Conservation (phyloP, 202 grass and related monocot species). For the Bolboschoenoplectus hybrid region DNA sequence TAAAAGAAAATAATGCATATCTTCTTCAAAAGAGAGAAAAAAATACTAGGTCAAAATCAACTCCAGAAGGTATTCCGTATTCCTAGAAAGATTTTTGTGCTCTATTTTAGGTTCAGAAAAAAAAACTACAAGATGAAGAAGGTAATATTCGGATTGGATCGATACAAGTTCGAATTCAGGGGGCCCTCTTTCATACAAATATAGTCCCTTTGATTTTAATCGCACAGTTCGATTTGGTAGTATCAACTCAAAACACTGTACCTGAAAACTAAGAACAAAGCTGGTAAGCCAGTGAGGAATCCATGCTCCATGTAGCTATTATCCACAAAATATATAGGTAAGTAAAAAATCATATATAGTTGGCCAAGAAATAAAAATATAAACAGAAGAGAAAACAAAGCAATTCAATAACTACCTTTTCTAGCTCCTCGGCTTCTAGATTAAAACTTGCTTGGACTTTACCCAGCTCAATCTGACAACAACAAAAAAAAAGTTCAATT, state of each 20-base stretch:
- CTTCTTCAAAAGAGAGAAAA: neutral
- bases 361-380: neutral
- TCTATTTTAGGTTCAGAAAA: neutral
- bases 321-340: slow-evolving; percentile 28
- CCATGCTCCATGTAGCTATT: slow-evolving; percentile 62
- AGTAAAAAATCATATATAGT: neutral
- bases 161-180: neutral
- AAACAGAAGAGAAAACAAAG: neutral
- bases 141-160: neutral
- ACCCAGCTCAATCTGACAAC: slow-evolving; percentile 48
- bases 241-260: slow-evolving; percentile 20
- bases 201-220: neutral
- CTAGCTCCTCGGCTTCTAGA: slow-evolving; percentile 40
- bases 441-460: slow-evolving; percentile 44
- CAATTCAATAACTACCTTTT: slow-evolving; percentile 40
- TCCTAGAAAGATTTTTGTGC: neutral
- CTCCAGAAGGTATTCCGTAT: neutral
- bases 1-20: neutral
- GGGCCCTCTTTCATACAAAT: neutral
- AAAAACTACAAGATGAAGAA: neutral
- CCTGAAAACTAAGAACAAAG: slow-evolving; percentile 40
- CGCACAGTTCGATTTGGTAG: neutral
- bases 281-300: slow-evolving; percentile 59
- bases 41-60: neutral
- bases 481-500: neutral